Evolutionary conservation across 495 filamentous ascomycete species (phyloP).

Genomic region (Acidiella bohemica): DNA sequence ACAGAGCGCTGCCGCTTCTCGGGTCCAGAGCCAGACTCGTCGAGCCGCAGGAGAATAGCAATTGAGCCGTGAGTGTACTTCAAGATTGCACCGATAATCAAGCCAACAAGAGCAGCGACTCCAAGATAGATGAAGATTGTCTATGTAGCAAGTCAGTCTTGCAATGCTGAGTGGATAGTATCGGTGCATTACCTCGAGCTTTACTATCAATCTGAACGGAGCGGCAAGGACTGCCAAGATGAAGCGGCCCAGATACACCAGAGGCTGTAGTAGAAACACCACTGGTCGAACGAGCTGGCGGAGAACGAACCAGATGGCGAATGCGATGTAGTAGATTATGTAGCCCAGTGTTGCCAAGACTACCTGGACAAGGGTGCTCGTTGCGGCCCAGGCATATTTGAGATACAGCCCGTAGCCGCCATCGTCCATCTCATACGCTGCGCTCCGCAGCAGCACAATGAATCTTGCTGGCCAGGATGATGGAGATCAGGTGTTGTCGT

Average conservation of each 20-base stretch:
- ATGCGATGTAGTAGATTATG: slow-evolving; percentile 25
- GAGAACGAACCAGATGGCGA: slow-evolving; percentile 26
- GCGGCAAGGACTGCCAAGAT: slow-evolving; percentile 20
- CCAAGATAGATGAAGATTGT: slow-evolving; percentile 53
- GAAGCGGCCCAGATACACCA: slow-evolving; percentile 23
- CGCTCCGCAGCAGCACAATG: too few relatives aligned
- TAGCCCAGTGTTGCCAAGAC: too few relatives aligned
- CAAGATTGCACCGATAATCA: slow-evolving; percentile 37
- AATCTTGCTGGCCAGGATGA: too few relatives aligned
- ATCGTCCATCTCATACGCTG: too few relatives aligned
- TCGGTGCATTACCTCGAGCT: slow-evolving; percentile 46
- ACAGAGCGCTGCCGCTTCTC: slow-evolving; percentile 7
- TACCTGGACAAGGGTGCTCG: too few relatives aligned
- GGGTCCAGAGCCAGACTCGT: too few relatives aligned
- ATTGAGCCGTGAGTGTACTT: slow-evolving; percentile 21
- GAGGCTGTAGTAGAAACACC: slow-evolving; percentile 26
- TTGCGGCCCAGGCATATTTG: too few relatives aligned
- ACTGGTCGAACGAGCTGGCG: slow-evolving; percentile 28
- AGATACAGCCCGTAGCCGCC: too few relatives aligned
- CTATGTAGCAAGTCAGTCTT: slow-evolving; percentile 28
- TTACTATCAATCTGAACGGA: slow-evolving; percentile 35
- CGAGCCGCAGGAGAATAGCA: slow-evolving; percentile 4
- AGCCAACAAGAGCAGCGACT: slow-evolving; percentile 44
- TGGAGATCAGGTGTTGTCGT: too few relatives aligned
- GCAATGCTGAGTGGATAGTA: slow-evolving; percentile 3